Conservation (phyloP, 345 rosid species). For the Melastoma malabathricum region DNA sequence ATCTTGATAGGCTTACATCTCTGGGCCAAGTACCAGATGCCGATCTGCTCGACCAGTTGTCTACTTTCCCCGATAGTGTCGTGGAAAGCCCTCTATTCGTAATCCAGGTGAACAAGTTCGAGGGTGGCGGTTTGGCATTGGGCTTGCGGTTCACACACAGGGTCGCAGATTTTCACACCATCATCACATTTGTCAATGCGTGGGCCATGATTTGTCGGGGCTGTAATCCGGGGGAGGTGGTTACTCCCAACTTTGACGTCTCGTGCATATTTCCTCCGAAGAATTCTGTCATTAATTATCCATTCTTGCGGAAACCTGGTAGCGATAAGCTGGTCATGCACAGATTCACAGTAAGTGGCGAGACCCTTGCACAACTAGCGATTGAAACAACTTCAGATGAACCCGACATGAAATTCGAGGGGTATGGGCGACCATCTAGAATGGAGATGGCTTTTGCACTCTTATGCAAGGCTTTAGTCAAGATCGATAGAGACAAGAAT, state of each 20-base stretch:
- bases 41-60: constrained; percentile 2
- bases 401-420: too few relatives aligned
- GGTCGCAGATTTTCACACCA: constrained; percentile 13
- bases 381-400: not conserved
- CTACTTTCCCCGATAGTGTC: constrained; percentile 5
- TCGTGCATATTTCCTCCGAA: not conserved
- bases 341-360: not conserved
- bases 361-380: not conserved
- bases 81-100: constrained; percentile 2
- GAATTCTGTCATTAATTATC: too few relatives aligned
- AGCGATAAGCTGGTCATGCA: not conserved
- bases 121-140: constrained; percentile 15
- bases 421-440: not conserved
- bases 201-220: constrained; percentile 16
- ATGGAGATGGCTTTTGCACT: constrained; percentile 3
- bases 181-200: constrained; percentile 5
- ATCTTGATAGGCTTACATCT: constrained; percentile 1
- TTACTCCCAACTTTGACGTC: not conserved
- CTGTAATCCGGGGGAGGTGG: not conserved
- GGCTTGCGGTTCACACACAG: constrained; percentile 9
- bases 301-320: not conserved
- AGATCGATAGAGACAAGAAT: not conserved
- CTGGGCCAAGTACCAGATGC: constrained; percentile 5
- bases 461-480: not conserved
- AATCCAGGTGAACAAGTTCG: constrained; percentile 13